Evolutionary conservation across 805 yeast species (phyloP).

Genomic region (Isabelozyma heimii): DNA sequence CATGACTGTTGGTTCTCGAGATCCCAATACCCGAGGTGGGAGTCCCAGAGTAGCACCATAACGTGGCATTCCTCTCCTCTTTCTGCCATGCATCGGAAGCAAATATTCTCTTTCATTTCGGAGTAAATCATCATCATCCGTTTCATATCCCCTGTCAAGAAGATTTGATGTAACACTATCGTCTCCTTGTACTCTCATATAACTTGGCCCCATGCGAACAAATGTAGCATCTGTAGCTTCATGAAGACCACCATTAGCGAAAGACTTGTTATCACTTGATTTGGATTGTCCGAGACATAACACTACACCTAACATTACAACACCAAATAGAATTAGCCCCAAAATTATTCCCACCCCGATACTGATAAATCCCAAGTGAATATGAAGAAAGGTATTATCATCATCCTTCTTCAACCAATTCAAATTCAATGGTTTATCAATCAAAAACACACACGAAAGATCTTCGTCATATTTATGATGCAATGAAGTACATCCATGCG

Average conservation of each 20-base stretch:
- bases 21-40: background rate
- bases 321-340: slow-evolving; percentile 48
- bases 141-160: slow-evolving; percentile 41
- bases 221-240: slow-evolving; percentile 2
- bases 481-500: slow-evolving; percentile 55
- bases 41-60: background rate
- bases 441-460: slow-evolving; percentile 53
- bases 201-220: slow-evolving; percentile 21
- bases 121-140: slow-evolving; percentile 34
- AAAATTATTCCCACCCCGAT: slow-evolving; percentile 63
- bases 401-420: slow-evolving; percentile 51
- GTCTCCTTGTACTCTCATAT: slow-evolving; percentile 35
- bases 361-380: slow-evolving; percentile 67
- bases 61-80: background rate
- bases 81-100: slow-evolving; percentile 17
- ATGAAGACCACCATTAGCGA: background rate
- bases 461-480: slow-evolving; percentile 24
- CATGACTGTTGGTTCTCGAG: background rate
- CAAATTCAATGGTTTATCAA: slow-evolving; percentile 67
- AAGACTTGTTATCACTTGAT: slow-evolving; percentile 3
- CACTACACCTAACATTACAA: slow-evolving; percentile 17
- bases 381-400: slow-evolving; percentile 44
- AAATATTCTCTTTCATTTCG: slow-evolving; percentile 29
- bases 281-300: slow-evolving; percentile 11
- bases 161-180: slow-evolving; percentile 17